phyloP scores from a whole-genome alignment of 2,329 filamentous ascomycete species.

The Coccinonectria pachysandricola region DNA sequence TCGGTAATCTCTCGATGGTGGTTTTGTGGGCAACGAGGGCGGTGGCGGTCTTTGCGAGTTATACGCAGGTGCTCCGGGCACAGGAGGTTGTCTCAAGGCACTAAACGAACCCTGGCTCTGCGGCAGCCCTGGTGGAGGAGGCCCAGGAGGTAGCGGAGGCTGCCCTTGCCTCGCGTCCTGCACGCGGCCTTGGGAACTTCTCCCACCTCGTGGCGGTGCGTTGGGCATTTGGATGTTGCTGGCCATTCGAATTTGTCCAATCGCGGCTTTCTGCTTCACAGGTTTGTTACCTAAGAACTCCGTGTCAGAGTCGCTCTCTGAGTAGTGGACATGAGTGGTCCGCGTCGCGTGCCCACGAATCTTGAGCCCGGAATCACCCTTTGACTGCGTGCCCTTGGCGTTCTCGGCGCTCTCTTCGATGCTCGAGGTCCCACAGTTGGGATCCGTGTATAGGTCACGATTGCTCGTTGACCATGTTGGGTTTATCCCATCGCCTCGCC shows the following conservation, averaged over 20 bases:
- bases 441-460: constrained; percentile 38
- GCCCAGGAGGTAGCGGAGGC: constrained; percentile 30
- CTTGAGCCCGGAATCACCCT: constrained; percentile 20
- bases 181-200: constrained; percentile 9
- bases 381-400: constrained; percentile 14
- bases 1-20: constrained; percentile 19
- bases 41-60: constrained; percentile 9
- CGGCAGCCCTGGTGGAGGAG: constrained; percentile 22
- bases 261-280: constrained; percentile 19
- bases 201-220: too few relatives aligned
- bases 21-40: constrained; percentile 21
- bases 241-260: constrained; percentile 29
- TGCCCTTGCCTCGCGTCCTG: constrained; percentile 14
- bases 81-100: constrained; percentile 11
- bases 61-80: constrained; percentile 13
- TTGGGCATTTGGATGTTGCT: constrained; percentile 30
- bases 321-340: constrained; percentile 32
- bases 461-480: constrained; percentile 45
- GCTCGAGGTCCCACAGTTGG: constrained; percentile 27
- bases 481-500: constrained; percentile 17
- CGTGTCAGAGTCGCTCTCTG: constrained; percentile 36
- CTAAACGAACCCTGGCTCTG: constrained; percentile 11
- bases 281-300: constrained; percentile 30
- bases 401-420: constrained; percentile 24
- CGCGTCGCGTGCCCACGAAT: constrained; percentile 25